Evolutionary conservation across 2,329 filamentous ascomycete species (phyloP).

Genomic region (Stagonosporopsis tanaceti): DNA sequence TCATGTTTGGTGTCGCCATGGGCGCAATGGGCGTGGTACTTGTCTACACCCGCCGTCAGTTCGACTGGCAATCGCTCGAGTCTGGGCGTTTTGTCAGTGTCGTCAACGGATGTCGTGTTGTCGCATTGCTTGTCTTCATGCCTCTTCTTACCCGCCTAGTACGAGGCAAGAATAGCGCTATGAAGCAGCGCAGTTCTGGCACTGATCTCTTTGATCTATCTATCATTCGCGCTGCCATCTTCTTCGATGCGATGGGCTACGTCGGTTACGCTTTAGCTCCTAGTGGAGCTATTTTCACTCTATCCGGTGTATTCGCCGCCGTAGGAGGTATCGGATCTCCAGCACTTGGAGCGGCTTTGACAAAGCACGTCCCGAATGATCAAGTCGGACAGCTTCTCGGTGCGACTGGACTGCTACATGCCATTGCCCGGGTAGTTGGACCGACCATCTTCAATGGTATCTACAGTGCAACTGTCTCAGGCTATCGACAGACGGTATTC

Average conservation of each 20-base stretch:
- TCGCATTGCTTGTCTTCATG: constrained; percentile 76
- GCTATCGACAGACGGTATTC: constrained; percentile 83
- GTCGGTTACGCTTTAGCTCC: constrained; percentile 75
- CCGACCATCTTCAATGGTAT: constrained; percentile 86
- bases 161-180: constrained; percentile 61
- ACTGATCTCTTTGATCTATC: constrained; percentile 80
- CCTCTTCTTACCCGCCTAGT: constrained; percentile 80
- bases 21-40: constrained; percentile 82
- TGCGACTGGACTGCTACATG: constrained; percentile 85
- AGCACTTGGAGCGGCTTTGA: constrained; percentile 82
- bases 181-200: constrained; percentile 61
- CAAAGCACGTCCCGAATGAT: constrained; percentile 88
- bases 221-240: constrained; percentile 76
- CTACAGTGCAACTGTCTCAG: constrained; percentile 81
- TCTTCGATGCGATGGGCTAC: constrained; percentile 79
- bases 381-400: constrained; percentile 87
- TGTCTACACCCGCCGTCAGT: constrained; percentile 81
- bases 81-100: constrained; percentile 81
- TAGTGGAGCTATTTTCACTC: constrained; percentile 69
- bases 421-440: constrained; percentile 77
- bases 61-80: constrained; percentile 83
- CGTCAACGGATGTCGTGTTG: constrained; percentile 78
- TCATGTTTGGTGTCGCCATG: constrained; percentile 82
- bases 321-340: constrained; percentile 86
- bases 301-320: constrained; percentile 75